Evolutionary conservation across 2,329 filamentous ascomycete species (phyloP).

Genomic region (Geosmithia putterillii): DNA sequence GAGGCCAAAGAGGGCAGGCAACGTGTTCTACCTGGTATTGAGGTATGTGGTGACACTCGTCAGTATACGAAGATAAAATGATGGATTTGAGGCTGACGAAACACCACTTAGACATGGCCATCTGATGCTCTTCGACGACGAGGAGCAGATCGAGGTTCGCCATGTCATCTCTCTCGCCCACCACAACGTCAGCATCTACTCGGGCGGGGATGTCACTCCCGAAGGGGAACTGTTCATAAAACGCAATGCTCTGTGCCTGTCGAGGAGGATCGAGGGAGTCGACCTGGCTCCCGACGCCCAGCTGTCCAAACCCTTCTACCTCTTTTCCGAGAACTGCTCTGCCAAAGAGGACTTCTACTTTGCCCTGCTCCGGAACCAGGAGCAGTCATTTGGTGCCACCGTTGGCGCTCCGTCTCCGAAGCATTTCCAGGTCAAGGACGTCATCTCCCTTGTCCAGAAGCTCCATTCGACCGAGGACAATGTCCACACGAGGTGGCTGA

Average conservation of each 20-base stretch:
- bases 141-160: constrained; percentile 87
- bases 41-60: constrained; percentile 39
- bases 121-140: constrained; percentile 94
- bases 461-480: constrained; percentile 89
- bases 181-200: constrained; percentile 75
- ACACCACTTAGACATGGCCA: constrained; percentile 68
- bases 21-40: constrained; percentile 87
- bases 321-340: constrained; percentile 91
- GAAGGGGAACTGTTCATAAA: constrained; percentile 96
- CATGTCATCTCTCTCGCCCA: constrained; percentile 90
- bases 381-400: constrained; percentile 47
- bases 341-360: constrained; percentile 99
- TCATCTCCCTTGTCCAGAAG: constrained; percentile 80
- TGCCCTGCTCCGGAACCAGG: constrained; percentile 74
- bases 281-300: constrained; percentile 43
- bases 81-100: background rate
- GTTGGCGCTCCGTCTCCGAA: constrained; percentile 53
- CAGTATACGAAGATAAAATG: background rate
- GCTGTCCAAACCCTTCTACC: constrained; percentile 71
- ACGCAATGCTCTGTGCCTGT: constrained; percentile 74
- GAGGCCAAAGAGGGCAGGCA: constrained; percentile 56
- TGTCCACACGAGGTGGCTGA: constrained; percentile 82
- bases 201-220: constrained; percentile 62
- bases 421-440: constrained; percentile 71
- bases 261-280: constrained; percentile 45